Evolutionary conservation across 2,329 filamentous ascomycete genomes (phyloP).

Genomic region (Aspergillus terreus): DNA sequence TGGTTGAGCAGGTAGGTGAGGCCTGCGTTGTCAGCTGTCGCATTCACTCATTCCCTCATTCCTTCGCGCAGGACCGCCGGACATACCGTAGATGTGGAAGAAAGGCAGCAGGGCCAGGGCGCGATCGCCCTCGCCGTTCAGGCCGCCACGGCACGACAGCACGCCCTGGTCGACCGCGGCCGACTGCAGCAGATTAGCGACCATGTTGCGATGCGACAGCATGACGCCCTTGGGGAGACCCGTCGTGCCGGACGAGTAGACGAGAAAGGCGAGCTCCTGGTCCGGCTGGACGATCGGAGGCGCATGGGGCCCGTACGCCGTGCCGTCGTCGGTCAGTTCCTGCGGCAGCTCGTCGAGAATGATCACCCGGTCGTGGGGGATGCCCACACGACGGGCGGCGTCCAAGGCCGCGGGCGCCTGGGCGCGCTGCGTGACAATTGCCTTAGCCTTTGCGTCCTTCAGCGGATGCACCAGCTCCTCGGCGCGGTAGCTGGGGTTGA

Average conservation of each 20-base stretch:
- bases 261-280: conserved; percentile 16
- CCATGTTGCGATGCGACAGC: conserved; percentile 16
- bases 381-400: conserved; percentile 6
- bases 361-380: conserved; percentile 8
- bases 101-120: conserved; percentile 12
- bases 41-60: background rate
- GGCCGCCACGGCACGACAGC: conserved; percentile 2
- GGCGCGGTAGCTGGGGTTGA: conserved; percentile 22
- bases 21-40: background rate
- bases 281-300: conserved; percentile 5
- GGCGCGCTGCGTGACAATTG: conserved; percentile 9
- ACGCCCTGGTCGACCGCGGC: conserved; percentile 6
- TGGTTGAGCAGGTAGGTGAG: conserved; percentile 14
- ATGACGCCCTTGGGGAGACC: conserved; percentile 24
- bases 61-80: background rate
- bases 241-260: conserved; percentile 27
- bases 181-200: conserved; percentile 11
- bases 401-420: conserved; percentile 5
- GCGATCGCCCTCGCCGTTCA: conserved; percentile 7
- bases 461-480: conserved; percentile 17
- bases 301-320: background rate
- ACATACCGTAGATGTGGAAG: conserved; percentile 17
- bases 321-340: background rate
- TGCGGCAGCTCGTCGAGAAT: conserved; percentile 9
- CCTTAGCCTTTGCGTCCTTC: conserved; percentile 8